Percentiles rank a stretch among this genome's conserved stretches.
Conservation (phyloP, 169 alveolate species). For the Perkinsus marinus region DNA sequence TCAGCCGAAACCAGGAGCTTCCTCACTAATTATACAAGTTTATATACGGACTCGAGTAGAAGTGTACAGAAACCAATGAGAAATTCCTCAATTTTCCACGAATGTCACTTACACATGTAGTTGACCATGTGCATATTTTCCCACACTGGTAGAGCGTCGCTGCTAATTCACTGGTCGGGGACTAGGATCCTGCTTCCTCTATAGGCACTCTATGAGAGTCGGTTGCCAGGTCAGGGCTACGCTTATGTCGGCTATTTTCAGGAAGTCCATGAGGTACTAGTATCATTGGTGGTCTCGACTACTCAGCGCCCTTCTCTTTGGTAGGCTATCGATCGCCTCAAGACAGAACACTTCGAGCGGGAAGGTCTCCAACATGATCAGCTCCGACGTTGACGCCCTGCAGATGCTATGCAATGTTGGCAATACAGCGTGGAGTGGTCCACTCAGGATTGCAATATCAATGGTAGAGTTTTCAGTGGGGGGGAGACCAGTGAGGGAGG, state of each 20-base stretch:
- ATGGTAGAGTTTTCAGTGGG: neutral
- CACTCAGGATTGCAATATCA: neutral
- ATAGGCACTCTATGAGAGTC: neutral
- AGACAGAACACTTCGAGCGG: neutral
- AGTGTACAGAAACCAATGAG: too few species aligned
- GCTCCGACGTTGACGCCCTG: neutral
- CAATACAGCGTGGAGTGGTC: neutral
- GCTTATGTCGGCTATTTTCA: neutral
- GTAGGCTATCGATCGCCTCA: neutral
- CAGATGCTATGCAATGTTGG: neutral
- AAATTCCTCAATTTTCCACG: too few species aligned
- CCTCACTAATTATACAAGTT: too few species aligned
- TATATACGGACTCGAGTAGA: too few species aligned
- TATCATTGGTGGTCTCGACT: neutral
- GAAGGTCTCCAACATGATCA: neutral
- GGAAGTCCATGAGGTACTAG: neutral
- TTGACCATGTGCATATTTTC: too few species aligned
- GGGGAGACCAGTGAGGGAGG: too few species aligned
- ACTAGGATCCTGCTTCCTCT: neutral
- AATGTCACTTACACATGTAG: too few species aligned
- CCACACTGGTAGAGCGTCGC: too few species aligned
- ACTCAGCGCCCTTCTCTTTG: neutral
- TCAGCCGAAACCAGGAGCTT: too few species aligned
- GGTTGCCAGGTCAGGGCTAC: neutral
- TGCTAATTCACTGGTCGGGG: too few species aligned